Base-by-base conservation (phyloP, 2,329 filamentous ascomycete genomes). In the Botrytis pseudocinerea region DNA sequence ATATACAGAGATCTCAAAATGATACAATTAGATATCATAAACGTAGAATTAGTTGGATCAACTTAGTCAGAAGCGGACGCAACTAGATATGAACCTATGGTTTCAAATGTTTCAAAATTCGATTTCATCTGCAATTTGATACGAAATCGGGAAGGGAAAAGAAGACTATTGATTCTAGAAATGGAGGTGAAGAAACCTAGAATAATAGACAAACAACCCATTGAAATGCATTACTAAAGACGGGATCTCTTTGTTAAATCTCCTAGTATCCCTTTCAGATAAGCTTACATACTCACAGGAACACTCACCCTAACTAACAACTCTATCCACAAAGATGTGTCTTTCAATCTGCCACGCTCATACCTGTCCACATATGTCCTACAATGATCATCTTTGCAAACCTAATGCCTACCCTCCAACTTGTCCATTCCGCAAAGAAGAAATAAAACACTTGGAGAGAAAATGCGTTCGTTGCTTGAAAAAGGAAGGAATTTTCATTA, bases 81-180 rank as follows among this genome's bases (percentile, higher is more conserved):
- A 62, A 14, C 7, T 62, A 12, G 25, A 42, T 3, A 5, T 3
- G 4, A 6, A 40, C 6, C 16, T 38, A 1, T 16, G 7, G 14
- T 22, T 61, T 40, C 12, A 8, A 22, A 16, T 18, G 0, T 8
- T 61, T 7, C 14, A 38, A 3, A 9, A 40, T n/a, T 40, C 10
- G 2, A 38, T 62, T 9, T 62, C 10, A 18, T 18, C 25, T 62
- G 2, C 1, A 9, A 1, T n/a, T 40, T 40, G 22, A 62, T 2
- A 4, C 0, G 18, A 25, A 4, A 40, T 3, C 2, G 2, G 8
- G 2, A 20, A 20, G 1, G 6, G 3, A 0, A 12, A 42, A 20
- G 8, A n/a, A 20, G 8, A n/a, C 28, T 7, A 18, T 10, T 1
- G 14, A 28, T 42, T n/a, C 2, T 8, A 4, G 2, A 14, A 10